These are phyloP conservation scores for Candida tammaniensis DNA, from an alignment of 805 yeast genomes.

Conservation along the genomic window DNA sequence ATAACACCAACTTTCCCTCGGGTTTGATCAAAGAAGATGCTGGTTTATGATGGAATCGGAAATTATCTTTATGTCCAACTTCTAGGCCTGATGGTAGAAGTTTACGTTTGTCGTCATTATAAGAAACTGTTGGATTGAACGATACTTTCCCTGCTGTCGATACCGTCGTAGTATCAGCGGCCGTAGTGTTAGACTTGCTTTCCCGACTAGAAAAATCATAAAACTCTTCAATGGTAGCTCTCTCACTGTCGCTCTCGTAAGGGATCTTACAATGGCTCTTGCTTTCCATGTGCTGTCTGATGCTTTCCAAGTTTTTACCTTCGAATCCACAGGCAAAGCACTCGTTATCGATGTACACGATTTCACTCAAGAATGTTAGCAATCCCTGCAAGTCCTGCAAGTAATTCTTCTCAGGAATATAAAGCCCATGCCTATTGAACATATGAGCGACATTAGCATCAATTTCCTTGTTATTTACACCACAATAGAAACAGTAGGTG, in stretches of 20 bases:
- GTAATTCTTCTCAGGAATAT: conserved; percentile 42
- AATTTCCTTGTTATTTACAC: conserved; percentile 47
- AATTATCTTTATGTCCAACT: conserved; percentile 78
- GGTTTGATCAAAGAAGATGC: conserved; percentile 14
- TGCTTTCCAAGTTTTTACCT: conserved; percentile 39
- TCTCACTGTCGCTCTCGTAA: conserved; percentile 41
- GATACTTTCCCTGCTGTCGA: neutral
- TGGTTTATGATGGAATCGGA: conserved; percentile 69
- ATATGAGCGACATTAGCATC: conserved; percentile 52
- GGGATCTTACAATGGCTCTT: conserved; percentile 49
- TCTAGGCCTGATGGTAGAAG: conserved; percentile 70
- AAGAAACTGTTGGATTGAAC: conserved; percentile 5
- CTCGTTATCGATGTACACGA: conserved; percentile 37
- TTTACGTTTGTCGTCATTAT: conserved; percentile 24
- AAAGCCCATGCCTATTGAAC: conserved; percentile 44
- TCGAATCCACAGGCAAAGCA: conserved; percentile 45
- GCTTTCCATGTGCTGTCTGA: conserved; percentile 41
- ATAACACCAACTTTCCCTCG: conserved; percentile 71
- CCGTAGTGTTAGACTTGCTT: too few relatives aligned
- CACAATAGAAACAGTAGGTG: conserved; percentile 58
- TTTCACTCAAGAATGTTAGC: conserved; percentile 35
- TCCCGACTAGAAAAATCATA: conserved; percentile 26
- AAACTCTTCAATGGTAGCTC: conserved; percentile 31
- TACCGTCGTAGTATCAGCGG: neutral
- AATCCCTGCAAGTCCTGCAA: conserved; percentile 38